Evolutionary conservation across 1,284 basidiomycete genomes (phyloP), one percentile per base, ranked within the genome.

Genomic region (Ganoderma boninense): DNA sequence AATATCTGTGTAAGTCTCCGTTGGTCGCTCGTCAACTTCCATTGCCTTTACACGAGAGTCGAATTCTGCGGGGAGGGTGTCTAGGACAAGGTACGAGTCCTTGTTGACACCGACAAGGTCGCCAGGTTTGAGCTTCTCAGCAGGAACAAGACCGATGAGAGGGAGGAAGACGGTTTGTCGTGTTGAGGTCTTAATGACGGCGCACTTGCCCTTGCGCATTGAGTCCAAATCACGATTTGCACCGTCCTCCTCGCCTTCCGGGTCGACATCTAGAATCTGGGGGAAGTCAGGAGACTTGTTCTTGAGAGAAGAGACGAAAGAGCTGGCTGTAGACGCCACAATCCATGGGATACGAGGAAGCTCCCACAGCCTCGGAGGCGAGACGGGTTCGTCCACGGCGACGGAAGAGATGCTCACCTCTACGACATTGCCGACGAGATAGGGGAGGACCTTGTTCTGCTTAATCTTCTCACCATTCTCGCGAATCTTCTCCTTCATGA

Each of bases 91-190:
- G 80, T 99, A 99, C n/a, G 96, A 98, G 82, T 99, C 97, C 83
- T 99, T 99, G 87, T 99, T 99, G 65, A 99, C 97, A 74, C 97
- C 97, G 77, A 99, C 98, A 68, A 99, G 88, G 83, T 99, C 98
- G 59, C 94, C 90, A 2, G 97, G 97, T 77, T 88, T 91, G 69
- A 99, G 91, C 77, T 95, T 86, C 69, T 97, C 94, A 43, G 97
- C 89, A 23, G 97, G 95, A 40, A 99, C 97, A 69, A 99, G 93
- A 72, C 97, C 98, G 75, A 99, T 97, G 78, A 99, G 90, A 10
- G 98, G 97, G 26, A 99, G 90, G 86, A 99, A 99, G 66, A 99
- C 97, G 56, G 98, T 99, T 86, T 97, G 96, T 71, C 98, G 92
- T 6, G 97, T 99, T 0, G 96, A 97, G 1, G 97, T 99, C 85